Conservation (phyloP, 2,329 filamentous ascomycete genomes). For the Stromatinia cepivora region DNA sequence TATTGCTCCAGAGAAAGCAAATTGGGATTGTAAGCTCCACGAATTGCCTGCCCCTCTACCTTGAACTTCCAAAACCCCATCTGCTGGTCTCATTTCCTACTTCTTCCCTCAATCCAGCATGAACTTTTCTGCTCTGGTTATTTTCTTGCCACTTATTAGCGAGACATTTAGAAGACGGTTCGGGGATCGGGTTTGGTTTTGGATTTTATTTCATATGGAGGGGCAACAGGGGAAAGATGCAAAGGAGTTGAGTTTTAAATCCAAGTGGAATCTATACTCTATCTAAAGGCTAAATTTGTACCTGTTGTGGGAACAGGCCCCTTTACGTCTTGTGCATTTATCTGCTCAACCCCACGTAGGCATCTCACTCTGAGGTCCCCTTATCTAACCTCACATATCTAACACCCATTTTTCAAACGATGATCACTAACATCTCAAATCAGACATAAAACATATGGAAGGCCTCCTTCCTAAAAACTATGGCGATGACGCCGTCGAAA, state of each 20-base stretch:
- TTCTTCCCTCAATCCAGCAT: not conserved
- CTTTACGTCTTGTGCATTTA: not conserved
- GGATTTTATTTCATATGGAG: not conserved
- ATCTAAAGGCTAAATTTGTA: not conserved
- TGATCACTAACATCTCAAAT: slow-evolving; percentile 14
- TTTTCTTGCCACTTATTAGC: not conserved
- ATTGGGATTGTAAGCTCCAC: slow-evolving; percentile 76
- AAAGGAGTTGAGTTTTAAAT: not conserved
- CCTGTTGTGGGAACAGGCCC: accelerated
- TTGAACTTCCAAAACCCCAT: not conserved
- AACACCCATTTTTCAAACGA: not conserved
- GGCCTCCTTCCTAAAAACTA: slow-evolving; percentile 73
- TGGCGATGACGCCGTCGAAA: slow-evolving; percentile 77
- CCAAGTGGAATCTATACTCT: not conserved
- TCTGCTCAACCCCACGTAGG: not conserved
- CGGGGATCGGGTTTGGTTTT: not conserved
- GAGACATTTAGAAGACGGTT: not conserved
- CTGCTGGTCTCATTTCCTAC: not conserved
- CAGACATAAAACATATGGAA: slow-evolving; percentile 80
- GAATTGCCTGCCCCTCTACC: slow-evolving; percentile 33
- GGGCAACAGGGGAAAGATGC: not conserved
- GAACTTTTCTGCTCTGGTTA: not conserved
- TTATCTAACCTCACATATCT: not conserved
- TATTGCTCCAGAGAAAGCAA: slow-evolving; percentile 81
- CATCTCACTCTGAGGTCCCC: not conserved